A percentile compares a stretch with the other conserved stretches of the same genome.
phyloP scores from a whole-genome alignment of 1,139 yeast species.

The Williopsis jadinii region DNA sequence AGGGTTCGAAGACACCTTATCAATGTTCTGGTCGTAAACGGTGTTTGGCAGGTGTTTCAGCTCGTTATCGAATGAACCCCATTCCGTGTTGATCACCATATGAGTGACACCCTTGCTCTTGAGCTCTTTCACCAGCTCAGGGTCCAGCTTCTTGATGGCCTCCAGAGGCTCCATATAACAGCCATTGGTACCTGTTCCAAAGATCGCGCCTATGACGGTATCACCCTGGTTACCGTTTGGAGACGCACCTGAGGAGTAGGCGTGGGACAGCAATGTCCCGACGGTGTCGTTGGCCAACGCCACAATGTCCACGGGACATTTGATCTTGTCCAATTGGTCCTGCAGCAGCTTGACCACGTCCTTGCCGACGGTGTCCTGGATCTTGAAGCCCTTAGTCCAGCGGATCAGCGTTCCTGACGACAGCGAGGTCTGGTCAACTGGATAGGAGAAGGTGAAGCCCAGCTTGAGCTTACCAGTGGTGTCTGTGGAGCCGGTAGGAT shows the following conservation, averaged over 20 bases:
- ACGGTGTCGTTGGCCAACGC: constrained; percentile 95
- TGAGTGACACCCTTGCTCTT: constrained; percentile 44
- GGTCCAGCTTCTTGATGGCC: constrained; percentile 60
- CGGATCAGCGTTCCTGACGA: constrained; percentile 74
- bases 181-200: constrained; percentile 96
- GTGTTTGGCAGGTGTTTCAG: constrained; percentile 67
- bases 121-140: constrained; percentile 33
- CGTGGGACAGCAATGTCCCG: constrained; percentile 83
- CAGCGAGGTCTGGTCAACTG: constrained; percentile 77
- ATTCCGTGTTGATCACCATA: constrained; percentile 92
- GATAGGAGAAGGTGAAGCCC: constrained; percentile 92
- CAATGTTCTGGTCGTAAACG: constrained; percentile 64
- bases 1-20: constrained; percentile 67
- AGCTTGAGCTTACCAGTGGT: constrained; percentile 42
- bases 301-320: constrained; percentile 64
- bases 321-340: constrained; percentile 49
- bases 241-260: constrained; percentile 50
- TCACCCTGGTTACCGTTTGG: constrained; percentile 55
- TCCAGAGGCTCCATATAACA: constrained; percentile 76
- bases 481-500: constrained; percentile 27
- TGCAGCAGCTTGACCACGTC: constrained; percentile 76
- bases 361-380: constrained; percentile 74
- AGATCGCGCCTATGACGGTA: constrained; percentile 80
- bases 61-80: constrained; percentile 94
- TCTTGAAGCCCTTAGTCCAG: constrained; percentile 93